phyloP scores from a whole-genome alignment of 768 basidiomycete species.

The Boletales sp. region DNA sequence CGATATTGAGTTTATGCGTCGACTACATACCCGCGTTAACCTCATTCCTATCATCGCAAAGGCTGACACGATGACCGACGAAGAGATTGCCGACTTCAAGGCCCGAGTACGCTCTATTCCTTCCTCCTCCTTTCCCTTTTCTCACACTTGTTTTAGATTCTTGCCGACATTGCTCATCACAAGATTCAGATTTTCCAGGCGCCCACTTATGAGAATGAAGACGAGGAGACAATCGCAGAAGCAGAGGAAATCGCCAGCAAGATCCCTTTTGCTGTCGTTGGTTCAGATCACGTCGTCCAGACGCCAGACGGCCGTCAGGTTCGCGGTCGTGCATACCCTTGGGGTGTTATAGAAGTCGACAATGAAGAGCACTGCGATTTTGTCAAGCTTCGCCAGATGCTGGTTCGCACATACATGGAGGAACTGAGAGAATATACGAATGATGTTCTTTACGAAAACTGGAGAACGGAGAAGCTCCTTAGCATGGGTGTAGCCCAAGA shows the following conservation, averaged over 20 bases:
- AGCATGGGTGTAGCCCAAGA: slow-evolving; percentile 99
- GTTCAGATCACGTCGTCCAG: slow-evolving; percentile 79
- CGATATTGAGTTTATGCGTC: slow-evolving; percentile 98
- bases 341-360: slow-evolving; percentile 99
- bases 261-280: slow-evolving; percentile 98
- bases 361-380: slow-evolving; percentile 99
- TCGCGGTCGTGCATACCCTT: slow-evolving; percentile 94
- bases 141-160: slow-evolving; percentile 51
- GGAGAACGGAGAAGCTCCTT: slow-evolving; percentile 92
- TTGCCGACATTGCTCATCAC: slow-evolving; percentile 91
- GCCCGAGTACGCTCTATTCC: slow-evolving; percentile 56
- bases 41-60: slow-evolving; percentile 98
- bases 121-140: background rate
- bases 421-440: slow-evolving; percentile 97
- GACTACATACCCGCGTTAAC: slow-evolving; percentile 96
- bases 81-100: slow-evolving; percentile 92
- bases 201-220: slow-evolving; percentile 95
- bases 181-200: slow-evolving; percentile 98
- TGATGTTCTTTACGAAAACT: slow-evolving; percentile 95
- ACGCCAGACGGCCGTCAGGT: slow-evolving; percentile 89
- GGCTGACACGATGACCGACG: slow-evolving; percentile 95
- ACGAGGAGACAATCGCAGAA: slow-evolving; percentile 96
- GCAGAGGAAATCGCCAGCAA: slow-evolving; percentile 97
- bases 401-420: slow-evolving; percentile 99
- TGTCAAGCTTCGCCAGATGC: slow-evolving; percentile 99